Percentiles rank a stretch among this genome's conserved stretches.
These are phyloP conservation scores for Populus ilicifolia DNA, from an alignment of 345 rosid genomes.

Conservation along the genomic window DNA sequence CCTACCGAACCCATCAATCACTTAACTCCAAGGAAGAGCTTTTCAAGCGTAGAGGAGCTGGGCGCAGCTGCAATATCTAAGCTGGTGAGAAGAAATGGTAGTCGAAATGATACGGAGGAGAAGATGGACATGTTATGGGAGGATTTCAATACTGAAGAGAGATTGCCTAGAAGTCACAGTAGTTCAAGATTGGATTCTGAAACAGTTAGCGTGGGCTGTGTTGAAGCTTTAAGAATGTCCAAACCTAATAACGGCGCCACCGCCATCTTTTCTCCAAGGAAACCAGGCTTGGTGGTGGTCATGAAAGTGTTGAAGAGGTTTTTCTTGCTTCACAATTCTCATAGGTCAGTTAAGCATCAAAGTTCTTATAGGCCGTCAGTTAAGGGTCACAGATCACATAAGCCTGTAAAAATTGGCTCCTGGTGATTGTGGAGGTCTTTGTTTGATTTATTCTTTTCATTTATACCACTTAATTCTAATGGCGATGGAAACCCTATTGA, in stretches of 20 bases:
- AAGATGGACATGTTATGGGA: constrained; percentile 91
- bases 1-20: neutral
- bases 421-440: neutral
- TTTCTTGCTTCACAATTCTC: constrained; percentile 46
- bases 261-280: constrained; percentile 26
- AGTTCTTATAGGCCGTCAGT: neutral
- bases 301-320: constrained; percentile 52
- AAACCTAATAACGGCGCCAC: constrained; percentile 7
- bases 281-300: constrained; percentile 39
- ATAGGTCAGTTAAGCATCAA: neutral
- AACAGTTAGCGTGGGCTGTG: constrained; percentile 27
- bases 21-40: constrained; percentile 27
- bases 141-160: constrained; percentile 60
- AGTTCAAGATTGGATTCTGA: constrained; percentile 8
- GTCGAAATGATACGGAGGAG: constrained; percentile 31
- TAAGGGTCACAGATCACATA: neutral
- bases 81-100: neutral
- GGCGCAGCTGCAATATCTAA: neutral
- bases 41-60: constrained; percentile 26
- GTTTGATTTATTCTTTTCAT: neutral
- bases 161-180: constrained; percentile 22
- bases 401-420: neutral
- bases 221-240: constrained; percentile 27
- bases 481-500: neutral
- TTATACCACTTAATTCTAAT: neutral